Base-by-base conservation (phyloP, 305 asterid genomes). In the Plantago rigida region DNA sequence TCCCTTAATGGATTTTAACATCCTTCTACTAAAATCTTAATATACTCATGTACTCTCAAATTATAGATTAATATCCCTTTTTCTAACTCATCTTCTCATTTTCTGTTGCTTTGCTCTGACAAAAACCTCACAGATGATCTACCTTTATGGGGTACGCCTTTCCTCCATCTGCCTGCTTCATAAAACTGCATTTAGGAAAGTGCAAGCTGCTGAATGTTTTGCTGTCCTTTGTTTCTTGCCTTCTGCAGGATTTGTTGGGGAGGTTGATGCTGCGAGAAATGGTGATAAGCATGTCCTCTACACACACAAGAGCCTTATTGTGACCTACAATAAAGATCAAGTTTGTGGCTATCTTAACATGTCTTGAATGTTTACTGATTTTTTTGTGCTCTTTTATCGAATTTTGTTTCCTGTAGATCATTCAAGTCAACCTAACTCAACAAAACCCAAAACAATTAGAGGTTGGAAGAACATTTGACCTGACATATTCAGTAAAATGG, bases 401-500 rank as follows among this genome's bases (percentile, higher is more conserved):
- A 50, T 29, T 52, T 52, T 53, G 29, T 56, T 26, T 61, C 13
- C 61, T 56, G 64, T 77, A 83, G 87, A 81, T 83, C 58, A 83
- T 83, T 75, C 84, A 81, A 76, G 90, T 83, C 50, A 83, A 83
- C 71, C 82, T 83, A 55, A 53, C 84, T 58, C 87, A 81, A 69
- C 83, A 77, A 44, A 74, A 64, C 56, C 75, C 76, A 49, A 81
- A 75, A 68, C 84, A 81, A 13, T 51, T 83, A 74, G 90, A 83
- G 63, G 78, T 64, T 63, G 87, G 85, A 19, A 77, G 57, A 57
- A 58, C 74, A 39, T 65, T 78, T 69, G 80, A 78, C 57, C 45
- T 83, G 85, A 81, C 85, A 15, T 83, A 83, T 67, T 81, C 90
- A 51, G 90, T 83, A 13, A 78, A 73, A 59, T 83, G 87, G 87